Percentiles rank a stretch among this genome's conserved stretches.
Conservation (phyloP, 306 rosid genomes). For the Quillaja saponaria region DNA sequence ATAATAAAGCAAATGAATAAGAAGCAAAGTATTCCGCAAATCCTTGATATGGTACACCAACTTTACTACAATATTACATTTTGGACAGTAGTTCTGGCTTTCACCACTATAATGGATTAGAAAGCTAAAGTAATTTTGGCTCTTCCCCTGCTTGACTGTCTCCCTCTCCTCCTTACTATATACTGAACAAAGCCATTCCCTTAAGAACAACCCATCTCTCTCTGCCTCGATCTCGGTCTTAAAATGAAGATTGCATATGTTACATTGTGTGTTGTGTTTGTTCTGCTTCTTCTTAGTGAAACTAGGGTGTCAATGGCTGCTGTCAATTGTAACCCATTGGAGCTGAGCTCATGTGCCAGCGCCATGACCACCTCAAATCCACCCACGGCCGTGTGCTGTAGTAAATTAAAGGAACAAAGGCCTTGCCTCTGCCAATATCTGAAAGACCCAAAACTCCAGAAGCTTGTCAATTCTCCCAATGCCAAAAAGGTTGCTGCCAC, state of each 20-base stretch:
- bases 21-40: too few species aligned
- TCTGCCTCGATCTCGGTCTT: not conserved
- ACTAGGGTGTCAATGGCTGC: slow-evolving; percentile 33
- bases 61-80: too few species aligned
- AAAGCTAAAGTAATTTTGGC: too few species aligned
- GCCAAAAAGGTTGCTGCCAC: slow-evolving; percentile 46
- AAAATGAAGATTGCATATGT: slow-evolving; percentile 37
- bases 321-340: slow-evolving; percentile 46
- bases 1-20: too few species aligned
- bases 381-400: slow-evolving; percentile 47
- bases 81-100: too few species aligned
- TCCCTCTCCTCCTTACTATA: too few species aligned
- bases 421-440: slow-evolving; percentile 60
- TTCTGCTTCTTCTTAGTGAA: slow-evolving; percentile 8
- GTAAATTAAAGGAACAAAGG: slow-evolving; percentile 50
- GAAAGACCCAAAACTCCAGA: slow-evolving; percentile 55
- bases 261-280: slow-evolving; percentile 26
- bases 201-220: slow-evolving; percentile 1
- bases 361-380: slow-evolving; percentile 42
- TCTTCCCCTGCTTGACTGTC: too few species aligned
- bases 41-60: too few species aligned
- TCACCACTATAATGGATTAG: too few species aligned
- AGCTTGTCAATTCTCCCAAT: slow-evolving; percentile 56
- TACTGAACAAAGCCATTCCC: too few species aligned
- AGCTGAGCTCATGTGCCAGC: slow-evolving; percentile 46